These are phyloP conservation scores for Arbutus unedo DNA, from an alignment of 148 eudicot species.

Conservation along the genomic window DNA sequence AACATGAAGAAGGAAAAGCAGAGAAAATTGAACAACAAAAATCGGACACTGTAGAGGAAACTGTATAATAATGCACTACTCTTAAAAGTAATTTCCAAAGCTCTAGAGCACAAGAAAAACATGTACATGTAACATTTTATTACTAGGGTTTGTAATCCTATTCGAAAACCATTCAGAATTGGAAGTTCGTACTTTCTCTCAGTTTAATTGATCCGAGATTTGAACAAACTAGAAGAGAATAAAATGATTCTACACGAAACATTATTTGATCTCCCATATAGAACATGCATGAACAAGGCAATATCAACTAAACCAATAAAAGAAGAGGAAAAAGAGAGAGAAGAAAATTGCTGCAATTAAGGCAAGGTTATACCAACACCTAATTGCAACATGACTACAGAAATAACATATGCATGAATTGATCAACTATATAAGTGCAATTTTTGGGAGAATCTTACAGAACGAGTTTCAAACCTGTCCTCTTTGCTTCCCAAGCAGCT, in stretches of 20 bases:
- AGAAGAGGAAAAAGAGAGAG: not conserved
- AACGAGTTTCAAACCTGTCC: too few species aligned
- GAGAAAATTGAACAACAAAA: slow-evolving; percentile 11
- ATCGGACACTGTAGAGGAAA: not conserved
- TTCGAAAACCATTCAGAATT: not conserved
- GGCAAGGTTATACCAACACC: not conserved
- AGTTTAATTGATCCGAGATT: not conserved
- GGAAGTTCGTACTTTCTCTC: not conserved
- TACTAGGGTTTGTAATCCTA: not conserved
- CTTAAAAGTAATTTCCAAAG: not conserved
- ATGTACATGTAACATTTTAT: not conserved
- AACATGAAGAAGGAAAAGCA: slow-evolving; percentile 2
- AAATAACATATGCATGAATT: not conserved
- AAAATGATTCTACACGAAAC: not conserved
- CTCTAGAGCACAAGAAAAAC: not conserved
- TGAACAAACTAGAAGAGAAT: not conserved
- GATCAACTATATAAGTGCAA: not conserved
- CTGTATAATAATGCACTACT: not conserved
- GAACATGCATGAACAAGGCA: not conserved
- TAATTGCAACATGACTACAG: not conserved
- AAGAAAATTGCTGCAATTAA: not conserved
- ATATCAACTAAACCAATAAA: not conserved
- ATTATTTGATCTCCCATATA: too few species aligned
- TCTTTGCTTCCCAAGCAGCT: too few species aligned
- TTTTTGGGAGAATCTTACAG: too few species aligned